These are phyloP conservation scores for Teratosphaeria viscida DNA, from an alignment of 2,329 filamentous ascomycete genomes.

Conservation along the genomic window DNA sequence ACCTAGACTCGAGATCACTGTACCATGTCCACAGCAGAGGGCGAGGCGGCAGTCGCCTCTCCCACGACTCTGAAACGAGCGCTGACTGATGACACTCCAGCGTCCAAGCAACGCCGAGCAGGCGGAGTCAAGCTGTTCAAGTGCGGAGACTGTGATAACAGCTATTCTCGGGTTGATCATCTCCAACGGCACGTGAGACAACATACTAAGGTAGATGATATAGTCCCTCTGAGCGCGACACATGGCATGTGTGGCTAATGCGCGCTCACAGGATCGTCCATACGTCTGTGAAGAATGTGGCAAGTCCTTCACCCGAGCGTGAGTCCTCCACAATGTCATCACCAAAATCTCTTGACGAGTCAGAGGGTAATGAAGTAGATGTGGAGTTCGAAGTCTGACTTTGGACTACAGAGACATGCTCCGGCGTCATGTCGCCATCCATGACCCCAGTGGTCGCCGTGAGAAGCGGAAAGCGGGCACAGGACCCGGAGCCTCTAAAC, in stretches of 20 bases:
- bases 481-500: neutral
- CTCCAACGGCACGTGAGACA: neutral
- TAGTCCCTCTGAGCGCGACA: neutral
- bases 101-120: neutral
- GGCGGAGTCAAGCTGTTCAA: neutral
- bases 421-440: neutral
- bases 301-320: neutral
- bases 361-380: neutral
- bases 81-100: neutral
- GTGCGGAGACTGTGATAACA: neutral
- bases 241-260: neutral
- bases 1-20: neutral
- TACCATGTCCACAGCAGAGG: neutral
- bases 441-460: neutral
- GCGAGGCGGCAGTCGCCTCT: neutral
- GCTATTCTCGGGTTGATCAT: neutral
- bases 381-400: neutral
- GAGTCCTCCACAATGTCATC: neutral
- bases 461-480: neutral
- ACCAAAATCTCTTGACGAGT: neutral
- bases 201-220: neutral
- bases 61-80: neutral
- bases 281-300: neutral
- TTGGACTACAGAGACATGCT: neutral
- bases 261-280: neutral